Base-by-base conservation (phyloP, 2,329 filamentous ascomycete genomes). In the Lachnellula willkommii region DNA sequence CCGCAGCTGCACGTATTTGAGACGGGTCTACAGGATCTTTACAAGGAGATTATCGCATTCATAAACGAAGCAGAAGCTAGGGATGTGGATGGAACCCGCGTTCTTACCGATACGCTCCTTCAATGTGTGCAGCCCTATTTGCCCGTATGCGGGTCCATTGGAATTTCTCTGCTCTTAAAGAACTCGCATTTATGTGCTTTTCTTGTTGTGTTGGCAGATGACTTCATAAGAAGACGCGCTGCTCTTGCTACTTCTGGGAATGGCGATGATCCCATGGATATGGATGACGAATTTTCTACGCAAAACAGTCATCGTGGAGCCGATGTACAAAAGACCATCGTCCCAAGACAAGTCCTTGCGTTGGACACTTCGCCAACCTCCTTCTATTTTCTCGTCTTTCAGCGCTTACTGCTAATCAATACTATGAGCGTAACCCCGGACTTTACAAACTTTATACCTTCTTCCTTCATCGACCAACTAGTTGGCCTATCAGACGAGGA, bases 211-310 rank as follows among this genome's bases (percentile, higher is more conserved):
- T 52, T 68, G 39, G 60, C 62, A 39, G 62, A 65, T 32, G 54
- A 62, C 15, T 45, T 65, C 24, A 61, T 56, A 24, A 58, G 51
- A 36, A 59, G 55, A 39, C 56, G 56, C 24, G n/a, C 48, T 40
- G 22, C 40, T 20, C 46, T 52, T 45, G 26, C 51, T 22, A 67
- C 67, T 0, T 12, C 17, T 6, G 70, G 69, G 1, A 61, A 63
- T 8, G 65, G 74, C 4, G 82, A 86, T 61, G 82, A 86, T 61
- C 67, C 77, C 5, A 87, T 89, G 83, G 85, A 89, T 54, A 65
- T 90, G 5, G 87, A 90, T 63, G 77, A 79, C 36, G 77, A 81
- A 12, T 84, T 87, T 53, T 80, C 82, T 42, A 83, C 83, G 0
- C 82, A 87, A 61, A 74, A 74, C 52, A 84, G 78, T 59, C 75